Percentiles rank a stretch among this genome's conserved stretches.
These are phyloP conservation scores for Cercospora sp. DNA, from an alignment of 2,329 filamentous ascomycete genomes.

Conservation along the genomic window DNA sequence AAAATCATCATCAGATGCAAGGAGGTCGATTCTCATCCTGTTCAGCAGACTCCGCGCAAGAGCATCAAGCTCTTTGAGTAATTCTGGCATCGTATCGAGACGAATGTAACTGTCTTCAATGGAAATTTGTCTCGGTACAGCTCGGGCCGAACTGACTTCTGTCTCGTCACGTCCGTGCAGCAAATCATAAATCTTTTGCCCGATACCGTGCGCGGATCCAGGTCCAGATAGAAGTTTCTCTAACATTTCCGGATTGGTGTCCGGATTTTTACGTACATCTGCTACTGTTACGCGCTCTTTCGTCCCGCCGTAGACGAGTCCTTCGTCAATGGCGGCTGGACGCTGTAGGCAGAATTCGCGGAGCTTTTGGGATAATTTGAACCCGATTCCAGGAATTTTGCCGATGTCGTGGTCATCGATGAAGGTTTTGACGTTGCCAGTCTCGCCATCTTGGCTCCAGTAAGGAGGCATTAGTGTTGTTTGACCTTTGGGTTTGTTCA, in stretches of 20 bases:
- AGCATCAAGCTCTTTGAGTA: constrained; percentile 67
- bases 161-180: constrained; percentile 77
- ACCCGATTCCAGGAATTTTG: constrained; percentile 82
- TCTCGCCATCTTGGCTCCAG: constrained; percentile 9
- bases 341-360: constrained; percentile 60
- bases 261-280: constrained; percentile 63
- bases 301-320: constrained; percentile 52
- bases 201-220: constrained; percentile 70
- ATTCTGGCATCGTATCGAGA: constrained; percentile 63
- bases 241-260: constrained; percentile 64
- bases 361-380: constrained; percentile 70
- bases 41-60: constrained; percentile 70
- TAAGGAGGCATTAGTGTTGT: constrained; percentile 73
- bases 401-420: constrained; percentile 75
- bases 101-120: constrained; percentile 89
- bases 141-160: constrained; percentile 70
- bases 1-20: constrained; percentile 53
- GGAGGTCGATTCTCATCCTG: constrained; percentile 76
- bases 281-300: constrained; percentile 63
- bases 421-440: constrained; percentile 64
- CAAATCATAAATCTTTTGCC: constrained; percentile 71
- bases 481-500: constrained; percentile 84
- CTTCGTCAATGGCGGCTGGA: constrained; percentile 46
- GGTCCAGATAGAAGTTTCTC: constrained; percentile 70
- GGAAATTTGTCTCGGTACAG: constrained; percentile 82